These are phyloP conservation scores for Candida ovalis DNA, from an alignment of 805 yeast genomes.

Conservation along the genomic window DNA sequence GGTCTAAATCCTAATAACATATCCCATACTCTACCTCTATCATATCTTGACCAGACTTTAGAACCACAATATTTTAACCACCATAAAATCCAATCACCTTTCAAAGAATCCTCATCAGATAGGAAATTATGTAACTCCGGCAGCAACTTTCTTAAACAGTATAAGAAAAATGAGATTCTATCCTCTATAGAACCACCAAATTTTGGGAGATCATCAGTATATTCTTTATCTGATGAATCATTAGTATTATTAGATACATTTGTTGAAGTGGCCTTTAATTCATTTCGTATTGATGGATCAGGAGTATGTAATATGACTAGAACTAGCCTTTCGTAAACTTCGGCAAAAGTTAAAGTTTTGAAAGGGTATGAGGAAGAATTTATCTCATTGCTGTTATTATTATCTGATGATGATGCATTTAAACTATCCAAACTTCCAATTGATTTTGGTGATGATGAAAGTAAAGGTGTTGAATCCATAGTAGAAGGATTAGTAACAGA, in stretches of 20 bases:
- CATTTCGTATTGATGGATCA: constrained; percentile 34
- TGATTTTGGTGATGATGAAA: constrained; percentile 25
- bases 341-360: constrained; percentile 52
- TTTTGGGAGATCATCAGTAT: constrained; percentile 22
- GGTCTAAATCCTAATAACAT: constrained; percentile 73
- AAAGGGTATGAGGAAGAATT: constrained; percentile 15
- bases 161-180: constrained; percentile 63
- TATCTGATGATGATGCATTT: constrained; percentile 12
- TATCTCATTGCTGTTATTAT: background rate
- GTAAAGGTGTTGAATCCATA: constrained; percentile 21
- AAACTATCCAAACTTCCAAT: constrained; percentile 23
- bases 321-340: constrained; percentile 69
- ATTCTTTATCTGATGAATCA: constrained; percentile 19
- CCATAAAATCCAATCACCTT: constrained; percentile 91
- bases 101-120: constrained; percentile 73
- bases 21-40: constrained; percentile 91
- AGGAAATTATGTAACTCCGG: constrained; percentile 78
- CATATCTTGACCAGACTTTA: constrained; percentile 74
- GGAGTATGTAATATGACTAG: constrained; percentile 76
- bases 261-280: constrained; percentile 11
- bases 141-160: constrained; percentile 54
- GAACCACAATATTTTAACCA: constrained; percentile 92
- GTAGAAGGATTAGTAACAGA: constrained; percentile 15
- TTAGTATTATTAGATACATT: constrained; percentile 3
- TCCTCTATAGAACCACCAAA: constrained; percentile 63